These are phyloP conservation scores for Tolypocladium pustulatum DNA, from an alignment of 2,329 filamentous ascomycete genomes.

Conservation along the genomic window DNA sequence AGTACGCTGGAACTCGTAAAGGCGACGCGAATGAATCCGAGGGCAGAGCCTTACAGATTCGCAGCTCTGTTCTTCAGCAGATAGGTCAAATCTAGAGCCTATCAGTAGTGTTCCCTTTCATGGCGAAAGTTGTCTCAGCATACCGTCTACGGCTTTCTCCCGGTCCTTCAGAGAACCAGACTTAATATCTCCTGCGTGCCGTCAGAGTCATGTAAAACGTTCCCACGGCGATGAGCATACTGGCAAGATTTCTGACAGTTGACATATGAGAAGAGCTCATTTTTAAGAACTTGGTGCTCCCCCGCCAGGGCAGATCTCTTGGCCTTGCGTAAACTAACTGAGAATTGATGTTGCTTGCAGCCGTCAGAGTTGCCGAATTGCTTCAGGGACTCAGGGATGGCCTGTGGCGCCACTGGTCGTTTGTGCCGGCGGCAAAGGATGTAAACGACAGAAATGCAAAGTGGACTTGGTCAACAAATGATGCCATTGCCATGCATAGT, in stretches of 20 bases:
- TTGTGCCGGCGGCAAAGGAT: neutral
- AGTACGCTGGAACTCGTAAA: neutral
- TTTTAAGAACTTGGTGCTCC: neutral
- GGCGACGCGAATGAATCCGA: neutral
- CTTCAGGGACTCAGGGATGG: neutral
- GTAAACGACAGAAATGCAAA: neutral
- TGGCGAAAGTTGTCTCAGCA: constrained; percentile 1
- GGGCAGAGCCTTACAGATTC: constrained; percentile 21
- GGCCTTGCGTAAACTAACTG: neutral
- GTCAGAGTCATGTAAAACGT: constrained; percentile 3
- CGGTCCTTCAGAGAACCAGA: constrained; percentile 25
- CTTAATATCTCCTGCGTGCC: constrained; percentile 20
- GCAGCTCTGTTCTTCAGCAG: constrained; percentile 26
- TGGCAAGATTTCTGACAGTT: constrained; percentile 23
- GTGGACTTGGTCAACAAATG: neutral
- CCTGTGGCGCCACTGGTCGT: neutral
- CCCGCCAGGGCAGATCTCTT: no score
- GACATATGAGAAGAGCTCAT: constrained; percentile 22
- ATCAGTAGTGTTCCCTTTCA: neutral
- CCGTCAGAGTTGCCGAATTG: neutral
- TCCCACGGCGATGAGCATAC: constrained; percentile 8
- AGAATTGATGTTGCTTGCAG: no score
- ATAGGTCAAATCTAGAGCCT: constrained; percentile 22
- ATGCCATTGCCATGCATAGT: neutral
- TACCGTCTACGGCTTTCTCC: constrained; percentile 30